Base-by-base conservation (phyloP, 228 moss, liverwort and hornwort genomes). In the Sphagnum fallax region DNA sequence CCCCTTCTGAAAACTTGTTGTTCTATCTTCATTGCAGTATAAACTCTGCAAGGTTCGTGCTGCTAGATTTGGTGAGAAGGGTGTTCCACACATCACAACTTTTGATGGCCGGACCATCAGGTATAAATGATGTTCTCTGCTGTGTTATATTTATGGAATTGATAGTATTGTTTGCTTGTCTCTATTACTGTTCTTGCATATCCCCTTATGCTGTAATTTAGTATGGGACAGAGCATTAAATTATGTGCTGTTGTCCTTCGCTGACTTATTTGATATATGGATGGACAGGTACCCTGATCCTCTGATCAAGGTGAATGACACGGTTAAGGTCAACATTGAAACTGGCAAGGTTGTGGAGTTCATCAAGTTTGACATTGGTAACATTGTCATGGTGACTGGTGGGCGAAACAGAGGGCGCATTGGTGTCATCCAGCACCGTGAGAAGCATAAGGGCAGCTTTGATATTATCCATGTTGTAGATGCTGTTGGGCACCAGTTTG, bases 11-110 rank as follows among this genome's bases (percentile, higher is more conserved):
- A 16, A 16, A 16, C 16, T 16, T 0, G 0, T 16, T 16, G 16
- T 16, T 16, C 0, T 16, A 16, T 68, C 48, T 53, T 9, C 51
- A 60, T 12, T 78, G 49, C 84, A 95, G 95, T 95, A 86, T 76
- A 95, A 95, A 80, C 79, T 95, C 60, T 95, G 95, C 90, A 95
- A 95, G 79, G 92, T 95, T 0, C 87, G 92, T 66, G 68, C 84
- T 13, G 92, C 95, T 50, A 79, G 85, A 65, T 90, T 95, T 32
- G 95, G 95, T 65, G 81, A 90, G 61, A 95, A 95, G 78, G 95
- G 92, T 66, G 89, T 95, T 18, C 95, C 95, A 0, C 76, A 89
- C 69, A 95, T 95, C 75, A 92, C 80, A 70, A 96, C 96, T 47
- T 89, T 81, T 58, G 96, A 96, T 63, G 91, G 92, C 32, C 86